Evolutionary conservation across 139 green algal species (phyloP), one percentile per base, ranked within the genome.

Genomic region (Closterium sp.): DNA sequence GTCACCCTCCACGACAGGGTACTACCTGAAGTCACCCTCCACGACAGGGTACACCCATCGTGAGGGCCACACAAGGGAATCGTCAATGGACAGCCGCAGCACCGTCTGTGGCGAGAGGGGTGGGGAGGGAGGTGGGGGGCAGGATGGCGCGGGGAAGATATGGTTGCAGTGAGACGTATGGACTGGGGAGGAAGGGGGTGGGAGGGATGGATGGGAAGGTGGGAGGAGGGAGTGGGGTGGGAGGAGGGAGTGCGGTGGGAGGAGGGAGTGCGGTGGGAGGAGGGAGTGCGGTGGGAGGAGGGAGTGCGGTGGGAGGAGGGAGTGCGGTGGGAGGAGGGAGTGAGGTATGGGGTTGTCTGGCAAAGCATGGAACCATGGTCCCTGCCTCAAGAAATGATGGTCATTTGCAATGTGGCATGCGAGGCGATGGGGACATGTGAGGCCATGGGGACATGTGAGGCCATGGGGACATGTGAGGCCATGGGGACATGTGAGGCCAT

Each of bases 1-100:
- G 5, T 50, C 38, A 50, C 38, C 38, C 5, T 50, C 38, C 38
- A 50, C 7, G 7, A 50, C 38, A 50, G 38, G 38, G 28, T 31
- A 87, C 5, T 32, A 92, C 90, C 79, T 92, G 90, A 85, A 92
- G n/a, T 93, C 91, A 22, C 91, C 91, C 29, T 32, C 29, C 28
- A 62, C 4, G 9, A 93, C 42, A 70, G 91, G 91, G 32, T 92
- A 30, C 42, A 93, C 91, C 30, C 91, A 92, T 50, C 91, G 91
- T 7, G 28, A 85, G 24, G 91, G 91, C 85, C 86, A 93, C 84
- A 93, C 86, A 19, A 93, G 70, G 86, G 91, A 92, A 29, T 93
- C 91, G n/a, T 86, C 88, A 2, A 93, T 29, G n/a, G 91, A 50
- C 13, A 88, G 91, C 1, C 32, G 91, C 86, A 93, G 91, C 62